Conservation (phyloP, 306 rosid genomes). For the Rosa multiflora region DNA sequence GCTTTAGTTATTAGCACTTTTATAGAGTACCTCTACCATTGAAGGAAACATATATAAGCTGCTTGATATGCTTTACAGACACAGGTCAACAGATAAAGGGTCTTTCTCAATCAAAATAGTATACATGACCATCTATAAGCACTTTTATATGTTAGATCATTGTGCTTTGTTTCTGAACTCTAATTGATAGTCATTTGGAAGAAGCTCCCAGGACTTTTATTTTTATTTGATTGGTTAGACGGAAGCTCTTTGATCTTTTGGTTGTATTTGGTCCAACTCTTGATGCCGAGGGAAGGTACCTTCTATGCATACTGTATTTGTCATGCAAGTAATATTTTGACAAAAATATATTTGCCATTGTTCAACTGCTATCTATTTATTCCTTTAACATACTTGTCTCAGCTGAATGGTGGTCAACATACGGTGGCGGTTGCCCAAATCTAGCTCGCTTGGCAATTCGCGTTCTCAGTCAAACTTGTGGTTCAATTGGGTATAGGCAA, state of each 20-base stretch:
- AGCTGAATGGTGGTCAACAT: constrained; percentile 99
- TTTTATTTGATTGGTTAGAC: background rate
- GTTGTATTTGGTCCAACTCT: background rate
- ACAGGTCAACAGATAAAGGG: background rate
- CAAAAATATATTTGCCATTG: constrained; percentile 1
- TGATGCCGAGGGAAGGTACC: background rate
- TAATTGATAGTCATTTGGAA: background rate
- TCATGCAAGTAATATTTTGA: background rate
- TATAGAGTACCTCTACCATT: background rate
- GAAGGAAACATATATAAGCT: background rate
- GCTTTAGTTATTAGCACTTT: background rate
- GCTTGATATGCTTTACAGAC: background rate
- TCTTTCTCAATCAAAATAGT: background rate
- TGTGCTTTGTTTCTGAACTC: background rate
- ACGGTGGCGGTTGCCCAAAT: constrained; percentile 89
- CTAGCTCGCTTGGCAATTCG: constrained; percentile 76
- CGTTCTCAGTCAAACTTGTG: constrained; percentile 87
- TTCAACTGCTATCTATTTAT: constrained; percentile 8
- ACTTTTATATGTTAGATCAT: background rate
- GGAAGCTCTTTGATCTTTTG: constrained; percentile 4
- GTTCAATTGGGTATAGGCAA: constrained; percentile 46
- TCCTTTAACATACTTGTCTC: constrained; percentile 31
- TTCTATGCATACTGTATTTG: background rate
- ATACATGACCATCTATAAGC: background rate
- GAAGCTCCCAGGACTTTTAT: background rate